These are phyloP conservation scores for Hordeum marinum DNA, from an alignment of 176 grass and related monocot species.

Conservation along the genomic window DNA sequence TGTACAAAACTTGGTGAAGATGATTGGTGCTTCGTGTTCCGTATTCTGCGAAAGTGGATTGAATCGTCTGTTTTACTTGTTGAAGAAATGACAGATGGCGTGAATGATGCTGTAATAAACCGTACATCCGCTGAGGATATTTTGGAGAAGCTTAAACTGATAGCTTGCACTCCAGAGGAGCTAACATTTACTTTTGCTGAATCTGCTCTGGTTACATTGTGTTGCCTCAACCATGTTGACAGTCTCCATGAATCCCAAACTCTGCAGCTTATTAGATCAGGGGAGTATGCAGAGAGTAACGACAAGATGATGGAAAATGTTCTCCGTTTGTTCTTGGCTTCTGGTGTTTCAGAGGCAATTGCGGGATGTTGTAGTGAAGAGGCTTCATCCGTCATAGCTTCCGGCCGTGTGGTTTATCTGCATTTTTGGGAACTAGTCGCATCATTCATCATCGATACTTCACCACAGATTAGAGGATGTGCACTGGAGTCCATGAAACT, in stretches of 20 bases:
- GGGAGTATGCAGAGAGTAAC: slow-evolving; percentile 57
- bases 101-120: slow-evolving; percentile 49
- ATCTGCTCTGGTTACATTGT: slow-evolving; percentile 61
- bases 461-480: slow-evolving; percentile 59
- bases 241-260: slow-evolving; percentile 38
- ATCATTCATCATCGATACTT: slow-evolving; percentile 67
- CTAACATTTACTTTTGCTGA: slow-evolving; percentile 50
- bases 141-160: slow-evolving; percentile 54
- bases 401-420: slow-evolving; percentile 49
- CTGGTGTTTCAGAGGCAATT: slow-evolving; percentile 76
- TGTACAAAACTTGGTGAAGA: slow-evolving; percentile 61
- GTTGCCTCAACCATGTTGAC: slow-evolving; percentile 48
- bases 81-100: slow-evolving; percentile 70
- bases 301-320: slow-evolving; percentile 66
- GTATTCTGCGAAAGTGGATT: slow-evolving; percentile 54
- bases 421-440: slow-evolving; percentile 89
- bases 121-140: slow-evolving; percentile 27
- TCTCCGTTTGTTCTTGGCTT: slow-evolving; percentile 73
- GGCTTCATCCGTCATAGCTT: slow-evolving; percentile 62
- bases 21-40: slow-evolving; percentile 70
- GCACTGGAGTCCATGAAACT: slow-evolving; percentile 84
- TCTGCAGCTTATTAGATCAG: slow-evolving; percentile 43
- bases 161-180: slow-evolving; percentile 47
- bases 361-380: slow-evolving; percentile 49
- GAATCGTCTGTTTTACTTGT: slow-evolving; percentile 74